Conservation (phyloP, 352 stramenopile genomes). For the Pythium chondricola region DNA sequence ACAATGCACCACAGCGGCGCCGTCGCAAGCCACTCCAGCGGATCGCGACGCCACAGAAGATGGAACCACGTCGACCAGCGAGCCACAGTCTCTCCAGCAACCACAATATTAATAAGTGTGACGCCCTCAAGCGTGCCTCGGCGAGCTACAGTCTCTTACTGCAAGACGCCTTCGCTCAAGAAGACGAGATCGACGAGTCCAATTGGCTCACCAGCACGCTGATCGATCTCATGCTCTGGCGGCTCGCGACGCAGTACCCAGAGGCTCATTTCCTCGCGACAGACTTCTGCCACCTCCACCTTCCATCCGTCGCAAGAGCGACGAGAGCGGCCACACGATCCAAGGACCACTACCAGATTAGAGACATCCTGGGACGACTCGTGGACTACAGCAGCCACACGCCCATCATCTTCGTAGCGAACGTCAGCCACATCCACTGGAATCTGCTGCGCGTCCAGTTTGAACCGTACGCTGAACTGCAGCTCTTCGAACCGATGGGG, state of each 20-base stretch:
- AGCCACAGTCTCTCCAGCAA: too few species aligned
- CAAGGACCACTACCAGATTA: conserved; percentile 27
- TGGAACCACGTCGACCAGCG: too few species aligned
- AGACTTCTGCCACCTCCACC: conserved; percentile 73
- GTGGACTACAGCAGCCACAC: conserved; percentile 47
- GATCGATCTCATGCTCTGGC: conserved; percentile 81
- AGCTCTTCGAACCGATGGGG: conserved; percentile 89
- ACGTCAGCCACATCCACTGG: conserved; percentile 82
- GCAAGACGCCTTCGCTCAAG: conserved; percentile 42
- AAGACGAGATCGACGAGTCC: conserved; percentile 65
- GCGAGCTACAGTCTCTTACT: conserved; percentile 24
- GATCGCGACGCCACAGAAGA: too few species aligned
- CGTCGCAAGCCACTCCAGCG: background rate
- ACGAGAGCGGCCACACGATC: background rate
- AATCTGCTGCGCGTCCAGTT: conserved; percentile 83
- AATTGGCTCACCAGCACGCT: conserved; percentile 82
- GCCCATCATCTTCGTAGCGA: conserved; percentile 79
- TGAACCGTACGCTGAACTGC: conserved; percentile 49
- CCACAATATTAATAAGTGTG: too few species aligned
- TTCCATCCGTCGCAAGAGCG: conserved; percentile 17
- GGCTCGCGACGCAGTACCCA: conserved; percentile 69
- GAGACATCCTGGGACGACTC: conserved; percentile 59
- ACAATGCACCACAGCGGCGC: background rate
- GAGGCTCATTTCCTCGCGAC: conserved; percentile 78
- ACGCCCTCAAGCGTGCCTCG: background rate